A percentile compares a stretch with the other conserved stretches of the same genome.
These are phyloP conservation scores for Saraca asoca DNA, from an alignment of 331 rosid species.

Conservation along the genomic window DNA sequence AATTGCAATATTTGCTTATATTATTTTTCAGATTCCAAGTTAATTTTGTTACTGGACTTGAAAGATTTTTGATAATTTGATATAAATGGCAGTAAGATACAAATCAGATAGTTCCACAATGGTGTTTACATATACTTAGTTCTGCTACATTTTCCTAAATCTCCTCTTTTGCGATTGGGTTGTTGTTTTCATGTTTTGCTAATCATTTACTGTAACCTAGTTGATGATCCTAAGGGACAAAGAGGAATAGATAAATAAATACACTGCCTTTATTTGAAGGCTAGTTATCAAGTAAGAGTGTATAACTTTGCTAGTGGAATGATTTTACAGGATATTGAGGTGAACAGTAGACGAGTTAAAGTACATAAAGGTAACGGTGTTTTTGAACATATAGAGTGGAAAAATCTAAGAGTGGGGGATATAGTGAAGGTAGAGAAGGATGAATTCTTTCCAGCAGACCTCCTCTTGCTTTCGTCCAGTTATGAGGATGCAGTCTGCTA, in stretches of 20 bases:
- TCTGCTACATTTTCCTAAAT: slow-evolving; percentile 15
- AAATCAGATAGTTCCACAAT: slow-evolving; percentile 18
- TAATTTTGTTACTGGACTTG: slow-evolving; percentile 15
- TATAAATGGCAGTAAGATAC: neutral
- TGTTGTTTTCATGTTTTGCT: neutral
- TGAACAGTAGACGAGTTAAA: slow-evolving; percentile 78
- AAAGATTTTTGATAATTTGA: slow-evolving; percentile 22
- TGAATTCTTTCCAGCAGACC: slow-evolving; percentile 94
- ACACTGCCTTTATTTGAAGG: neutral
- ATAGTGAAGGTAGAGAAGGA: slow-evolving; percentile 79
- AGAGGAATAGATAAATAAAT: neutral
- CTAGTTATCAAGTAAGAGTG: neutral
- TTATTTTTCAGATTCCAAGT: slow-evolving; percentile 21
- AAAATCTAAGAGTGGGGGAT: slow-evolving; percentile 83
- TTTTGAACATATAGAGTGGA: slow-evolving; percentile 71
- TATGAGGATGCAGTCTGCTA: slow-evolving; percentile 94
- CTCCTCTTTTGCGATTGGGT: slow-evolving; percentile 15
- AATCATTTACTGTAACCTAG: neutral
- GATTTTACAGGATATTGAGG: slow-evolving; percentile 68
- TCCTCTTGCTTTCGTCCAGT: slow-evolving; percentile 83
- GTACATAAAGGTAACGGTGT: slow-evolving; percentile 61
- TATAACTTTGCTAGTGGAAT: slow-evolving; percentile 35
- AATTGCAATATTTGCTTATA: slow-evolving; percentile 10
- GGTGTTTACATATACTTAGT: neutral
- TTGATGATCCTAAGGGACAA: neutral